Evolutionary conservation across 768 basidiomycete genomes (phyloP), one percentile per base, ranked within the genome.

Genomic region (Paxillus ammoniavirescens): DNA sequence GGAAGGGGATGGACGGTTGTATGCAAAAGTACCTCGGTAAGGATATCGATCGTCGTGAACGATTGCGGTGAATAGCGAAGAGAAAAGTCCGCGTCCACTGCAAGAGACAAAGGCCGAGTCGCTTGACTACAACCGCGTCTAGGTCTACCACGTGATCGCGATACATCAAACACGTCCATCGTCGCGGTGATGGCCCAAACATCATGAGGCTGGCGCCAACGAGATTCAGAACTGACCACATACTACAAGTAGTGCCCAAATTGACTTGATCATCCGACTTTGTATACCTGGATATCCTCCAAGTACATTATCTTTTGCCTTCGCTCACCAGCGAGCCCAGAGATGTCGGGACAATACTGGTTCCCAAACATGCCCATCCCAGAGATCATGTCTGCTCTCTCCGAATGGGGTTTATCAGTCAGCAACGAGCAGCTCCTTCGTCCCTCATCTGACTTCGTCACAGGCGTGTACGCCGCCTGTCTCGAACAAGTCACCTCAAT

Each of bases 401-500:
- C 77, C 5, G 82, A 79, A 21, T 91, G 89, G 87, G 85, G 83
- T 2, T 74, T 91, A 30, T 73, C 80, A 8, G 77, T 90, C 33
- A 83, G 78, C 58, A 77, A 78, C 43, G 84, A 88, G 48, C 87
- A 91, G 57, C 82, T 93, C 41, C 64, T 77, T 41, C 77, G 78
- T 15, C 91, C 91, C 1, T 81, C 81, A 1, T 62, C 83, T 0
- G 87, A 91, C 41, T 89, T 90, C 58, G 87, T 91, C 30, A 77
- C 84, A 36, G 75, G 73, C 48, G 79, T 91, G 17, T 92, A 87
- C 70, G 77, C 74, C 54, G 82, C 84, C 8, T 89, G 89, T 64
- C 77, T 93, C 40, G 78, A 86, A 40, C 85, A 88, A 61, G 82
- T 90, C 53, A 86, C 86, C 5, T 78, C 80, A 48, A 74, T 93